Percentiles rank a stretch among this genome's conserved stretches.
Evolutionary conservation across 805 yeast genomes (phyloP).

Genomic region (Myxozyma melibiosi): DNA sequence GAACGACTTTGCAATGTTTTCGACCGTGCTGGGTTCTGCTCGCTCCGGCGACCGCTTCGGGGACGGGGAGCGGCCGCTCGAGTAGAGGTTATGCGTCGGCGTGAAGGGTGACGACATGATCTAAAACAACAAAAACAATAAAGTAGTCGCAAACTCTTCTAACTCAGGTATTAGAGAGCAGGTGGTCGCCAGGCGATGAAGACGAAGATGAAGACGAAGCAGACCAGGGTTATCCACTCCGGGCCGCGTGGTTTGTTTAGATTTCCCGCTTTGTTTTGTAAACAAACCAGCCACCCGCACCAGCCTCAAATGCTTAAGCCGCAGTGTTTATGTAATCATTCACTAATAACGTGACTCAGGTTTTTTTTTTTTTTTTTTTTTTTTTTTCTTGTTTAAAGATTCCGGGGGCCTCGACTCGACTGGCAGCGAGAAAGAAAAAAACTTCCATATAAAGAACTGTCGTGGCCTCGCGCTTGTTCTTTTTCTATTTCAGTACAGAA

Average conservation of each 20-base stretch:
- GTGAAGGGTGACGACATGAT: conserved; percentile 10
- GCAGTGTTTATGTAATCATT: background rate
- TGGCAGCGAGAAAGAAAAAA: background rate
- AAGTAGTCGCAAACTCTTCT: no score
- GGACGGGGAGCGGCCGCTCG: conserved; percentile 6
- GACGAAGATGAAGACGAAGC: background rate
- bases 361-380: background rate
- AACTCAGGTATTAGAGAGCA: background rate
- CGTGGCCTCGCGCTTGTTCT: no score
- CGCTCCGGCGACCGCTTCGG: conserved; percentile 14
- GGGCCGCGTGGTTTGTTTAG: no score
- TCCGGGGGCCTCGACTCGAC: background rate
- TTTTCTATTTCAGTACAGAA: background rate
- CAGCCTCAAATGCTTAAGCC: background rate
- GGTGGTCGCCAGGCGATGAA: background rate
- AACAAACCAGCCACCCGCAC: conserved; percentile 9
- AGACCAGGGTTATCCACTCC: no score
- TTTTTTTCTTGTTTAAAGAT: background rate
- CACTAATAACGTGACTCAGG: background rate
- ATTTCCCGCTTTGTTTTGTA: conserved; percentile 4
- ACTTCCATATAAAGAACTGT: no score
- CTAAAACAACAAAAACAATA: background rate
- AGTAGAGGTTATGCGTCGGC: background rate
- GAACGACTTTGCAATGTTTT: conserved; percentile 17
- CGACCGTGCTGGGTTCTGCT: conserved; percentile 19